Base-by-base conservation (phyloP, 1,284 basidiomycete genomes). In the Papiliotrema laurentii region DNA sequence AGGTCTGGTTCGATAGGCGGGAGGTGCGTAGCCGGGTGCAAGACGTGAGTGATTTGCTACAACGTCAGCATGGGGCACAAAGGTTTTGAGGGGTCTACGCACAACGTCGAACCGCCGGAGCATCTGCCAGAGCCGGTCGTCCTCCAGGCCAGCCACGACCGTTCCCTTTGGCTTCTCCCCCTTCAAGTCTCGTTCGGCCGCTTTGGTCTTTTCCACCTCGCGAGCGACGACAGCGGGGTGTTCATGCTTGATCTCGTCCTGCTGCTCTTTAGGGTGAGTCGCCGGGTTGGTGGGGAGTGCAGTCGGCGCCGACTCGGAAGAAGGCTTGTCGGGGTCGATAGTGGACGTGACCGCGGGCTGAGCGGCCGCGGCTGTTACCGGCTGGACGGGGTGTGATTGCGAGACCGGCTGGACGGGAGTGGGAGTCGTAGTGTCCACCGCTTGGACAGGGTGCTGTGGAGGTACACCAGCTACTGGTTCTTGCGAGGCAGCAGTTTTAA, bases 11-110 rank as follows among this genome's bases (percentile, higher is more conserved):
- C 68, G 33, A 50, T 55, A 0, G 61, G 47, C 0, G 75, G 74
- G 0, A 72, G 58, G 21, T 59, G 51, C 21, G 58, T 53, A 2
- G 71, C 66, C 1, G 70, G 72, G 59, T 58, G 66, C 37, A 60
- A 65, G 47, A 65, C 72, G 51, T 77, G 76, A 16, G 67, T 71
- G 51, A 76, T 60, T 66, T 76, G 69, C 71, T 75, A 53, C n/a
- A 10, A 5, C 24, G 4, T 34, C 27, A 22, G 25, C 16, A 5
- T 44, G 4, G 25, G 22, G 22, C 41, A 33, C 21, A 10, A 14
- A 25, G 28, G 35, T 26, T 6, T 21, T 14, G 11, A 2, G 13
- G 16, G 6, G n/a, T 22, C 16, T 4, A 61, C 73, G 49, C 34
- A 75, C 74, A 40, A 54, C 53, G 51, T 76, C 71, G 50, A 77